Evolutionary conservation across 2,329 filamentous ascomycete species (phyloP).

Genomic region (Curvularia eragrostidis): DNA sequence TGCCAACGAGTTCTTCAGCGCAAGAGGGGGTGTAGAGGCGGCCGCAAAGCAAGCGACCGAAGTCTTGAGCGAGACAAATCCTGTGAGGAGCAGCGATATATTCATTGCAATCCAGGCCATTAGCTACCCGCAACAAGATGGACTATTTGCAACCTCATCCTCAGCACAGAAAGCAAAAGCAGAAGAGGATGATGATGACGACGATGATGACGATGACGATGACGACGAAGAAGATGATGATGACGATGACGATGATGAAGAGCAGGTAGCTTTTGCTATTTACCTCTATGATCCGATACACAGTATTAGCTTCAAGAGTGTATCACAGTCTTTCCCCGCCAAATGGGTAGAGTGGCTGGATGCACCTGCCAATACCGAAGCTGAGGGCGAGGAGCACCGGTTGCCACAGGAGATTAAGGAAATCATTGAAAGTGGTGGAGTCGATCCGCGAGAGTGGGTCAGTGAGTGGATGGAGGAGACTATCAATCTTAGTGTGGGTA

Average conservation of each 20-base stretch:
- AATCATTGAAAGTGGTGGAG: slow-evolving; percentile 75
- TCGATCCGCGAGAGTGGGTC: slow-evolving; percentile 96
- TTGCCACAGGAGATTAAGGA: slow-evolving; percentile 85
- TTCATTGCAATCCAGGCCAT: slow-evolving; percentile 96
- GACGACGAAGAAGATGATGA: background rate
- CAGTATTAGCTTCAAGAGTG: slow-evolving; percentile 80
- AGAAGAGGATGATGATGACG: slow-evolving; percentile 63
- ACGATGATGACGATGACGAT: slow-evolving; percentile 52
- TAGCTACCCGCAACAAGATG: slow-evolving; percentile 66
- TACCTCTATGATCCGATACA: slow-evolving; percentile 90
- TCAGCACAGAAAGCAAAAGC: slow-evolving; percentile 63
- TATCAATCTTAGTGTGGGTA: slow-evolving; percentile 76
- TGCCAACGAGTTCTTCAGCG: slow-evolving; percentile 80
- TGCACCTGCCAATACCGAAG: slow-evolving; percentile 51
- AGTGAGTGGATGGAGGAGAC: slow-evolving; percentile 96
- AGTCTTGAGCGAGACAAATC: slow-evolving; percentile 81
- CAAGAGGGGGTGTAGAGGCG: slow-evolving; percentile 78
- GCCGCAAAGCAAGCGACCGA: slow-evolving; percentile 82
- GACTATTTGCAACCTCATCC: slow-evolving; percentile 67
- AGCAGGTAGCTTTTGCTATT: slow-evolving; percentile 74
- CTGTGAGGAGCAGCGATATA: slow-evolving; percentile 89
- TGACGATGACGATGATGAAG: slow-evolving; percentile 63
- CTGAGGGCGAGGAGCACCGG: slow-evolving; percentile 56
- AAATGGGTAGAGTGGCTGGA: slow-evolving; percentile 95
- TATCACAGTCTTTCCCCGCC: slow-evolving; percentile 82